A percentile compares a stretch with the other conserved stretches of the same genome.
Evolutionary conservation across 257 asterid species (phyloP).

Genomic region (Galeopsis tetrahit): DNA sequence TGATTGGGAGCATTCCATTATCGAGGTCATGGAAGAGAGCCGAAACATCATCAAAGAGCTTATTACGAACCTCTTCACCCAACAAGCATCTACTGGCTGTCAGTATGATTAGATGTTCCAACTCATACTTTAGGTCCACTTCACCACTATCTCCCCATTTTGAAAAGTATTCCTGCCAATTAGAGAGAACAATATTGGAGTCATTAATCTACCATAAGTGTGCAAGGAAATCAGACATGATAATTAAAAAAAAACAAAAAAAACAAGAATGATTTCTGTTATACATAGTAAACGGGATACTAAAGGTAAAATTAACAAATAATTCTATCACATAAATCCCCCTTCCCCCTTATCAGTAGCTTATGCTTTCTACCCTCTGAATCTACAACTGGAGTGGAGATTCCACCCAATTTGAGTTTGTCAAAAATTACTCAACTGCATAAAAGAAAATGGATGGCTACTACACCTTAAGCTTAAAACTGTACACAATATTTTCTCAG

Average conservation of each 20-base stretch:
- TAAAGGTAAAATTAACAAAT: not conserved
- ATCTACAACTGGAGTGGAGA: not conserved
- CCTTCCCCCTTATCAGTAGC: not conserved
- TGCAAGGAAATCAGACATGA: constrained; percentile 9
- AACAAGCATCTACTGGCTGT: constrained; percentile 92
- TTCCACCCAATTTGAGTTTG: not conserved
- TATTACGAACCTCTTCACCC: constrained; percentile 93
- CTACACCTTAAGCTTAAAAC: not conserved
- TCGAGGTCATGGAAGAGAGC: constrained; percentile 97
- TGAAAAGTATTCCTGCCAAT: constrained; percentile 74
- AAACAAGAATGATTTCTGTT: not conserved
- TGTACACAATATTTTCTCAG: not conserved
- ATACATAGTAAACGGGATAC: not conserved
- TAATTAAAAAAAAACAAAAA: not conserved
- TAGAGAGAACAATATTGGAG: constrained; percentile 18
- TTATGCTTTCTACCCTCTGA: not conserved
- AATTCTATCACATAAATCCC: not conserved
- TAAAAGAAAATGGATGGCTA: not conserved
- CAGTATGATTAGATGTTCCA: constrained; percentile 88
- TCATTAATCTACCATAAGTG: constrained; percentile 7
- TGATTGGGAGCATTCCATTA: constrained; percentile 93
- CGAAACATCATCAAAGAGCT: constrained; percentile 89
- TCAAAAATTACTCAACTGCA: not conserved
- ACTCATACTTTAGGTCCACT: constrained; percentile 84
- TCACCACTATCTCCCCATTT: constrained; percentile 97